These are phyloP conservation scores for Geranium brycei DNA, from an alignment of 345 rosid genomes.

Conservation along the genomic window DNA sequence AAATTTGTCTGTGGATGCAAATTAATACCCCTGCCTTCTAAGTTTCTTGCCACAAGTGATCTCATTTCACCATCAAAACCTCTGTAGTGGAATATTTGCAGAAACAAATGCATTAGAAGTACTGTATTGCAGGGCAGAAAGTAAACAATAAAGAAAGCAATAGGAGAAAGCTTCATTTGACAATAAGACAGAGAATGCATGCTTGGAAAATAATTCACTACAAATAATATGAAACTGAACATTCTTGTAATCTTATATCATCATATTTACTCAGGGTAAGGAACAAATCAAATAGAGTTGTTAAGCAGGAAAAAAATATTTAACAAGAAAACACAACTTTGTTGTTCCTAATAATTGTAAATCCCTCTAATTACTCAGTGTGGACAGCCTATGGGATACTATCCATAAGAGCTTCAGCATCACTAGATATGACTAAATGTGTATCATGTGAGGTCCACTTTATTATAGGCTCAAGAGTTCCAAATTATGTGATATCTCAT, in stretches of 20 bases:
- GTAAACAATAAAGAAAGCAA: neutral
- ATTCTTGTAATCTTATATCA: neutral
- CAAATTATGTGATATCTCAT: no score
- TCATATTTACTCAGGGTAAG: neutral
- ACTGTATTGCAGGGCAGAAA: neutral
- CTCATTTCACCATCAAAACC: slow-evolving; percentile 99
- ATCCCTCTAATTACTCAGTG: no score
- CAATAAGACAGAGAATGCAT: neutral
- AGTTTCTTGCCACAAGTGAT: slow-evolving; percentile 84
- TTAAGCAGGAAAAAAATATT: neutral
- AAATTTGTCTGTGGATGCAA: slow-evolving; percentile 73
- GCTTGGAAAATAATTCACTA: neutral
- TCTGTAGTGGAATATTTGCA: slow-evolving; percentile 21
- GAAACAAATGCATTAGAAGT: neutral
- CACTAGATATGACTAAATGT: neutral
- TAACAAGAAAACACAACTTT: no score
- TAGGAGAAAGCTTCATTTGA: neutral
- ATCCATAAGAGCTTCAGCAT: neutral
- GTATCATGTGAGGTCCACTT: neutral
- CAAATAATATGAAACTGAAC: neutral
- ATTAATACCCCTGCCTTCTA: slow-evolving; percentile 85
- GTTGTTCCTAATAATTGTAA: no score
- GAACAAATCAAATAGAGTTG: neutral
- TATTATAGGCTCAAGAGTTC: no score
- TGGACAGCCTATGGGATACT: neutral